Evolutionary conservation across 1,284 basidiomycete genomes (phyloP), one percentile per base, ranked within the genome.

Genomic region (Cryptococcus hybrid): DNA sequence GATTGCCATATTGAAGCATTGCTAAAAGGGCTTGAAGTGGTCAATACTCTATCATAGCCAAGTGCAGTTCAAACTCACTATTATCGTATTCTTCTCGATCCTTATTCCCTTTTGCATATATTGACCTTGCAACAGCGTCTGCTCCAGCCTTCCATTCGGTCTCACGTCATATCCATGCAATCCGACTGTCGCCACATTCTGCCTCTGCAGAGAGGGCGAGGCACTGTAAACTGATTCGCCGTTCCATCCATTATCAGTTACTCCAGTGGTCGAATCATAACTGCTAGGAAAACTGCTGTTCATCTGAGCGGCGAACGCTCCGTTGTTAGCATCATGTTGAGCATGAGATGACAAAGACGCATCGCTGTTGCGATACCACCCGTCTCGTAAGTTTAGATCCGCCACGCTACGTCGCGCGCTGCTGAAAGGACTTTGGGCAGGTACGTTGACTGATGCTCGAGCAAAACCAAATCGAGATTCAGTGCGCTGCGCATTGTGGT

Each of bases 381-480:
- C 59, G 36, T 61, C 55, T 24, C 56, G 53, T 34, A 61, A 38
- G 13, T 50, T 52, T 12, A 51, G 36, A 39, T 57, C 58, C 3
- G 61, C 52, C 44, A 50, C 57, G 42, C 49, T 57, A 18, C 52
- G 59, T 50, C 59, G 51, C 18, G 53, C 39, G 34, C 44, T 47
- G 47, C 55, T 55, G 57, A 69, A 71, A 2, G 69, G 69, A 45
- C 63, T 65, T 48, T 68, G 68, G 18, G 62, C 65, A 15, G 65
- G 63, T 46, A 15, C 57, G 52, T 30, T 54, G 13, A 55, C 56
- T 37, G 58, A 82, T 13, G 86, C 86, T 24, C 88, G 84, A 8
- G 90, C 90, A 72, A 92, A 92, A 15, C 86, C 88, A 75, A 92
- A 92, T 18, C 90, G 83, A 6, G 89, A 91, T 42, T 89, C 83